Evolutionary conservation across 306 rosid species (phyloP), one percentile per base, ranked within the genome.

Genomic region (Castanea sativa): DNA sequence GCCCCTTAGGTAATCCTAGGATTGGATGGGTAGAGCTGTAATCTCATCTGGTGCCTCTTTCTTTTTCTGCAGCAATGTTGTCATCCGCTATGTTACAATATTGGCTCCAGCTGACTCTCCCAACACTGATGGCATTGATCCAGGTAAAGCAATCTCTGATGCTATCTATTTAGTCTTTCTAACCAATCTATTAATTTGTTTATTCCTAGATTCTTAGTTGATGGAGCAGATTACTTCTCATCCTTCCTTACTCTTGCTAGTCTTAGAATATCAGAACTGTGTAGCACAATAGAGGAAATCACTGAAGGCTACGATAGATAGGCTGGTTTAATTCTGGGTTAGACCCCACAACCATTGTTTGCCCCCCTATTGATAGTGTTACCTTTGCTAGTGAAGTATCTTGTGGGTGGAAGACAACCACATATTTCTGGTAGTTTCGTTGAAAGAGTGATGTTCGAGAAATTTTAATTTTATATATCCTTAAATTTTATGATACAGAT

Each of bases 71-170:
- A 95, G 99, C 79, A 93, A 95, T 21, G 78, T 95, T 76, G 99
- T 93, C 60, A 84, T 93, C 63, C 92, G 91, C 78, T 91, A 82
- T 79, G 90, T 90, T 78, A 89, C 99, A 9, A 90, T 95, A 79
- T 85, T 91, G 90, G 97, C 99, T 75, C 99, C 97, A 33, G 85
- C 21, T 56, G 98, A 95, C 88, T 95, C 98, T 80, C 99, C 99
- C 70, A 93, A 95, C 83, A 95, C 99, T 10, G 99, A 95, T 79
- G 99, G 99, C 86, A 52, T 95, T 59, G 99, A 95, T 86, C 99
- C 99, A 74, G 99, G 99, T 89, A 83, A 3, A 78, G 65, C 55
- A 58, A 19, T 72, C 73, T 71, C 19, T 68, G 11, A 25, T 35
- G 29, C 52, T 11, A 4, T 25, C 18, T 63, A 30, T 30, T 19